Evolutionary conservation across 78 protist genomes (phyloP).

Genomic region (Capsaspora owczarzaki): DNA sequence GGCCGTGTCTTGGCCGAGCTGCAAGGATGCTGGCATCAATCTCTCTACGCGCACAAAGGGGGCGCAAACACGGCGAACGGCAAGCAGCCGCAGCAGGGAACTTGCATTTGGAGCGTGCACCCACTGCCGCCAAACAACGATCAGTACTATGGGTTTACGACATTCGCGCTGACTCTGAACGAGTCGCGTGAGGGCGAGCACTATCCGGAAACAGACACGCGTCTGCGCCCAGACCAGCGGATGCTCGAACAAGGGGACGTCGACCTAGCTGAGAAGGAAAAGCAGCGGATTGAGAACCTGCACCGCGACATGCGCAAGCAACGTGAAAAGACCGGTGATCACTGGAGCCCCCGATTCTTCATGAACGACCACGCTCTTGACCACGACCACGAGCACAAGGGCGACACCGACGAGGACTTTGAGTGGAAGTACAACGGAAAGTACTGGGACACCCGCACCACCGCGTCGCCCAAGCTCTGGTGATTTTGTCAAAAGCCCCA

Average conservation of each 20-base stretch:
- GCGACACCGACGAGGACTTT: constrained; percentile 4
- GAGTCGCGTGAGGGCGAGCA: no score
- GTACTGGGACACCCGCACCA: no score
- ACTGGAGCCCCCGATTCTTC: neutral
- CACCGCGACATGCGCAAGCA: neutral
- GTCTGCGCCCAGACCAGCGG: constrained; percentile 25
- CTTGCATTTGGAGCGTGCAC: neutral
- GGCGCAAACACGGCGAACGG: neutral
- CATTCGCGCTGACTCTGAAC: neutral
- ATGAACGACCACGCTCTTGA: no score
- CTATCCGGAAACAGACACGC: neutral
- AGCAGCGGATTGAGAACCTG: neutral
- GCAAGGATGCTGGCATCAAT: no score
- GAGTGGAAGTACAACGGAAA: neutral
- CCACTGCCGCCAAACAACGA: neutral
- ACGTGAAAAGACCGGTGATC: neutral
- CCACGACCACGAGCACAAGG: no score
- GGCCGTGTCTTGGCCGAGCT: neutral
- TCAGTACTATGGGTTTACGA: neutral
- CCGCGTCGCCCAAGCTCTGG: no score
- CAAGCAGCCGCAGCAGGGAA: neutral
- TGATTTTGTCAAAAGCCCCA: neutral
- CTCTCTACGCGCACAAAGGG: neutral
- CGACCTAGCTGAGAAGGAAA: neutral
- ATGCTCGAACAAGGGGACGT: constrained; percentile 6